phyloP scores from a whole-genome alignment of 768 basidiomycete genomes.

The Collybia nuda region DNA sequence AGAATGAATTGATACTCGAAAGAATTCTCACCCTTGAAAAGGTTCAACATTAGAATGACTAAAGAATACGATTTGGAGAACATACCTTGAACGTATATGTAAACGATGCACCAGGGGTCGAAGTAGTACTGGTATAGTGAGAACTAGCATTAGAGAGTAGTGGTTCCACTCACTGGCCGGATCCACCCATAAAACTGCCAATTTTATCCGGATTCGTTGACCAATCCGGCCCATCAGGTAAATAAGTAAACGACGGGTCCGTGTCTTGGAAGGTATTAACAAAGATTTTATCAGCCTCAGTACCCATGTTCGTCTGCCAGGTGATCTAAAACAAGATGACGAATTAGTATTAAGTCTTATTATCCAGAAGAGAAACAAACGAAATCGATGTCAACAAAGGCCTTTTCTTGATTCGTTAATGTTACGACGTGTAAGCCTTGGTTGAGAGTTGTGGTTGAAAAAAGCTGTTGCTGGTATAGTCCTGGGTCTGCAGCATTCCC shows the following conservation, averaged over 20 bases:
- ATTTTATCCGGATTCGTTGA: constrained; percentile 24
- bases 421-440: constrained; percentile 37
- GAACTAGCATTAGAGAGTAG: not conserved
- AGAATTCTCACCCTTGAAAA: no score
- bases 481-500: constrained; percentile 25
- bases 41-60: no score
- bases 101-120: constrained; percentile 27
- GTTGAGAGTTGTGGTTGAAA: constrained; percentile 28
- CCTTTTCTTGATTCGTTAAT: constrained; percentile 25
- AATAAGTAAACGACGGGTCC: constrained; percentile 37
- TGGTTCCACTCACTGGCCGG: constrained; percentile 33
- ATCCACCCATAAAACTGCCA: constrained; percentile 38
- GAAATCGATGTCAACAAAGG: constrained; percentile 47
- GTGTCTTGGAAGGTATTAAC: constrained; percentile 30
- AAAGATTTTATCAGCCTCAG: constrained; percentile 19
- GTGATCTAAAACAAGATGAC: constrained; percentile 24
- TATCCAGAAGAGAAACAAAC: constrained; percentile 23
- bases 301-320: constrained; percentile 29
- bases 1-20: no score
- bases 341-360: not conserved
- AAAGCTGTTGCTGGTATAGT: constrained; percentile 42
- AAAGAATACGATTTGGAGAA: not conserved
- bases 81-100: constrained; percentile 40
- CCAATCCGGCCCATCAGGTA: constrained; percentile 29
- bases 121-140: constrained; percentile 28